Evolutionary conservation across 2,329 filamentous ascomycete genomes (phyloP).

Genomic region (Colletotrichum endophyticum): DNA sequence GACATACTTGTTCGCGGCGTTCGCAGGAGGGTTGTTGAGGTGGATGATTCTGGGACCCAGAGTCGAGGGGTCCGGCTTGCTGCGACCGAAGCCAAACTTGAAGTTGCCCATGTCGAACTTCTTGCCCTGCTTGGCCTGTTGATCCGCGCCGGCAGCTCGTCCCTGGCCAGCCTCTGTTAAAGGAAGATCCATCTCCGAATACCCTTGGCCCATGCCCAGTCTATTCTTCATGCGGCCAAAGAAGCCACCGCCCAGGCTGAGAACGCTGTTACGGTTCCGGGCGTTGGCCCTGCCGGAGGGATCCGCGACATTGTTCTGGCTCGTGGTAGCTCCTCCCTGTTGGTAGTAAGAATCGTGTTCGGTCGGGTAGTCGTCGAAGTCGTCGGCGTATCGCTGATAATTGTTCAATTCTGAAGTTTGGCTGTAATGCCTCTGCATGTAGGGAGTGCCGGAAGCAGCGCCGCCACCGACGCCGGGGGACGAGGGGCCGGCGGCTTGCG

Average conservation of each 20-base stretch:
- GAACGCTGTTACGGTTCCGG: conserved; percentile 84
- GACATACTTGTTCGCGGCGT: conserved; percentile 86
- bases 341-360: conserved; percentile 87
- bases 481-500: conserved; percentile 32
- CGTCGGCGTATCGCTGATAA: conserved; percentile 89
- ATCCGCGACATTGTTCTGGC: conserved; percentile 21
- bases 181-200: conserved; percentile 98
- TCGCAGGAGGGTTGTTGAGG: conserved; percentile 95
- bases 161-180: conserved; percentile 75
- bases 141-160: conserved; percentile 45
- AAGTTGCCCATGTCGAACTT: conserved; percentile 77
- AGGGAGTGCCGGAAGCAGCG: conserved; percentile 42
- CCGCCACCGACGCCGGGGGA: conserved; percentile 17
- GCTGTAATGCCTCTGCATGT: conserved; percentile 56
- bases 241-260: conserved; percentile 85
- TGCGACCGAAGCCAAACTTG: conserved; percentile 89
- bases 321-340: conserved; percentile 51
- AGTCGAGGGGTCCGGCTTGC: conserved; percentile 87
- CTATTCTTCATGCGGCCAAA: conserved; percentile 88
- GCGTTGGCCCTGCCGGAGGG: conserved; percentile 51
- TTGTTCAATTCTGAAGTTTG: conserved; percentile 86
- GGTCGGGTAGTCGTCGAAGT: conserved; percentile 80
- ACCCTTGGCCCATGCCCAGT: conserved; percentile 85
- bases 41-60: conserved; percentile 92
- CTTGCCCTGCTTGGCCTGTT: conserved; percentile 50